Evolutionary conservation across 495 filamentous ascomycete species (phyloP).

Genomic region (Daldinia concentrica): DNA sequence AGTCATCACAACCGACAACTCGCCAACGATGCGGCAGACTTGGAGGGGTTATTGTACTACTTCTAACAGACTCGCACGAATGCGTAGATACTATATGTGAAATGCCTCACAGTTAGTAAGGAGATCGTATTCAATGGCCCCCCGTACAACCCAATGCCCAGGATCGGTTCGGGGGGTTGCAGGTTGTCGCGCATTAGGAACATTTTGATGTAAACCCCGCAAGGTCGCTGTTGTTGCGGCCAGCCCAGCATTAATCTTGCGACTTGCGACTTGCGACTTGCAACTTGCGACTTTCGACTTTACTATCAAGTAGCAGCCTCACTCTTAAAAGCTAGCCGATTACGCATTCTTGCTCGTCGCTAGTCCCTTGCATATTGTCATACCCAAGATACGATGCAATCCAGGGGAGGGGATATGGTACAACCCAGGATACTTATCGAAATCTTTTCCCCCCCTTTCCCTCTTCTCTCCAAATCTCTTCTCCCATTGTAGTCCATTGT

Average conservation of each 20-base stretch:
- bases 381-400: conserved; percentile 44
- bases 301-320: conserved; percentile 25
- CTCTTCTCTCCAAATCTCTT: conserved; percentile 12
- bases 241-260: conserved; percentile 4
- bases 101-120: conserved; percentile 39
- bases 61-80: conserved; percentile 20
- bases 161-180: conserved; percentile 39
- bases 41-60: conserved; percentile 20
- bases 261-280: background rate
- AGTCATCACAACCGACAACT: conserved; percentile 6
- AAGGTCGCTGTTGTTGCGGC: conserved; percentile 30
- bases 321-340: conserved; percentile 35
- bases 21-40: conserved; percentile 11
- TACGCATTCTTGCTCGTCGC: conserved; percentile 38
- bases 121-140: conserved; percentile 30
- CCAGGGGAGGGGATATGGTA: conserved; percentile 17
- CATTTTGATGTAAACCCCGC: conserved; percentile 39
- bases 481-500: background rate
- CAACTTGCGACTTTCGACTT: background rate
- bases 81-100: conserved; percentile 35
- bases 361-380: conserved; percentile 50
- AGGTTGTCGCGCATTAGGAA: conserved; percentile 42
- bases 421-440: conserved; percentile 34
- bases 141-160: conserved; percentile 32
- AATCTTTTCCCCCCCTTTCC: background rate